Percentiles rank a stretch among this genome's conserved stretches.
Evolutionary conservation across 768 basidiomycete genomes (phyloP).

Genomic region (Leccinum longicurvipes): DNA sequence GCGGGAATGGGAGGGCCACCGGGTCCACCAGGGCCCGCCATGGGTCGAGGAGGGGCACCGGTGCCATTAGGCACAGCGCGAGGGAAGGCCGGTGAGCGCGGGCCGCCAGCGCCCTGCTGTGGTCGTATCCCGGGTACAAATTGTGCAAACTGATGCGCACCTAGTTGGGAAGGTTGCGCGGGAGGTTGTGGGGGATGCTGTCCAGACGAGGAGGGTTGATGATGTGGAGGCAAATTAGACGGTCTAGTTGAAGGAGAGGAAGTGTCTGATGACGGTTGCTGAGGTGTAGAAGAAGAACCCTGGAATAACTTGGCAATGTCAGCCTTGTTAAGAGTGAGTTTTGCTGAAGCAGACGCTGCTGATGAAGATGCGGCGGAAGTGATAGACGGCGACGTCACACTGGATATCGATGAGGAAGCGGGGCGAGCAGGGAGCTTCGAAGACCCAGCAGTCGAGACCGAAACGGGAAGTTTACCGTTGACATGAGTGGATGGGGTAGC

Average conservation of each 20-base stretch:
- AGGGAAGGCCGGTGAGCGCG: conserved; percentile 65
- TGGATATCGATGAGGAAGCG: conserved; percentile 22
- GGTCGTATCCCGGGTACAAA: conserved; percentile 52
- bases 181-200: conserved; percentile 38
- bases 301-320: conserved; percentile 44
- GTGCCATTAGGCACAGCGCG: conserved; percentile 62
- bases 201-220: conserved; percentile 36
- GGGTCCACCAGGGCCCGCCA: conserved; percentile 47
- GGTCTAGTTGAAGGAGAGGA: conserved; percentile 58
- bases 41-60: conserved; percentile 45
- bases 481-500: conserved; percentile 47
- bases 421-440: conserved; percentile 32
- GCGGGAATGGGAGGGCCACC: conserved; percentile 47
- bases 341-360: conserved; percentile 30
- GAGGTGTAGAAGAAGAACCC: conserved; percentile 34
- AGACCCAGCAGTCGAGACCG: conserved; percentile 39
- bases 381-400: conserved; percentile 30
- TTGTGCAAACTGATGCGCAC: conserved; percentile 41
- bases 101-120: conserved; percentile 46
- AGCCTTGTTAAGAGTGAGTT: conserved; percentile 32
- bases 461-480: conserved; percentile 60
- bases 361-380: conserved; percentile 33
- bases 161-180: conserved; percentile 39
- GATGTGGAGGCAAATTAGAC: conserved; percentile 49
- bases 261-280: conserved; percentile 50